Evolutionary conservation across 148 eudicot genomes (phyloP), one percentile per base, ranked within the genome.

Genomic region (Chenopodium berlandieri): DNA sequence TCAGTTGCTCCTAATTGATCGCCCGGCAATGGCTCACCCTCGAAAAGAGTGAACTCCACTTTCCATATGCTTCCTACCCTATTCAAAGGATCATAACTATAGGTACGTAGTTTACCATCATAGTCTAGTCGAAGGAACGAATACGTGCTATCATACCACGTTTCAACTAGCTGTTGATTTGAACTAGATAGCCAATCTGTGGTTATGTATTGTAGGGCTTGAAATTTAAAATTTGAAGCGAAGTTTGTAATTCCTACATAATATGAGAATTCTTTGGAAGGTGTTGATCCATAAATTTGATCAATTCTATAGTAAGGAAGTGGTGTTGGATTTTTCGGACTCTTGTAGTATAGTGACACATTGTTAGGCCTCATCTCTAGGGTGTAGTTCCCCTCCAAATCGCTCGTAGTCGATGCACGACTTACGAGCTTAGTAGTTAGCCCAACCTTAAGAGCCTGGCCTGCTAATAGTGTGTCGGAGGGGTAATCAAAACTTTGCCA

Each of bases 401-500:
- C 78, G 1, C 47, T 32, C 40, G 70, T 19, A 9, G 52, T 14
- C 5, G 82, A 73, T 14, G 52, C 76, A 17, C 82, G 71, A 12
- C 84, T 74, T 11, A 85, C 71, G 11, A 85, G 82, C 27, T 68
- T 73, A 52, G 17, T 46, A 1, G 71, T 63, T n/a, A 40, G 27
- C 22, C 47, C 70, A 46, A 44, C 69, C 50, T 47, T 44, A 7
- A 81, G 64, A 34, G 67, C 73, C 56, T 81, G 87, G 62, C 82
- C 87, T 34, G 74, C 46, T 30, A 84, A 54, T 20, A 84, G 68
- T 32, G 86, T 76, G 16, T 84, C 83, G 2, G 83, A 76, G 1
- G 86, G 86, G 2, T 76, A 23, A 64, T 84, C 77, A 80, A 84
- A 84, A 23, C 86, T 84, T 70, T 84, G 83, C 86, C 86, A 84